Evolutionary conservation across 192 early-diverging fungal genomes (phyloP).

Genomic region (Glomus cerebriforme): DNA sequence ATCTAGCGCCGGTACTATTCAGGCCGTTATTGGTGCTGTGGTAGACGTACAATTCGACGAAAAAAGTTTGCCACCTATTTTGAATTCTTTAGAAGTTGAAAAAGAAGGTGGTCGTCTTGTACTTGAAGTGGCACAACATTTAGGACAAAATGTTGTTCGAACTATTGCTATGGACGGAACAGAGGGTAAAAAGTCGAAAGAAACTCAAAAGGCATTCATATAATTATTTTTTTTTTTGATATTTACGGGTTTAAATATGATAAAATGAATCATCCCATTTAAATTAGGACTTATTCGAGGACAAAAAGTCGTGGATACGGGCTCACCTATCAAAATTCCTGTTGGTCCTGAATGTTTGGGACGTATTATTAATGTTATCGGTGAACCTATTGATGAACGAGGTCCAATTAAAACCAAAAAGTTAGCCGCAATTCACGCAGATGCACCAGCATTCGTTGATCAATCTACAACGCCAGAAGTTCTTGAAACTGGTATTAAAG

Average conservation of each 20-base stretch:
- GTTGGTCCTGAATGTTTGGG: constrained; percentile 94
- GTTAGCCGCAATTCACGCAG: constrained; percentile 83
- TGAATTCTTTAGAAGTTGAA: constrained; percentile 95
- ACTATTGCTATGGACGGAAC: constrained; percentile 99
- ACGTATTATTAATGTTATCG: constrained; percentile 99
- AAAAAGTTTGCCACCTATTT: constrained; percentile 87
- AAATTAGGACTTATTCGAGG: constrained; percentile 83
- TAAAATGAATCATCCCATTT: not conserved
- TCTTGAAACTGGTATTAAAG: constrained; percentile 98
- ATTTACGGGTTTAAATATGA: not conserved
- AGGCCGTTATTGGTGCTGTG: constrained; percentile 96
- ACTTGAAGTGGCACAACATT: constrained; percentile 94
- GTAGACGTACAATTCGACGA: constrained; percentile 96
- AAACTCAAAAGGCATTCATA: not conserved
- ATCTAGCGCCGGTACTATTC: constrained; percentile 74
- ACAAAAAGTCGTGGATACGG: constrained; percentile 92
- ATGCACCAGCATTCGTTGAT: constrained; percentile 93
- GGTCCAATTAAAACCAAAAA: constrained; percentile 94
- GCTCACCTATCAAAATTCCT: constrained; percentile 88
- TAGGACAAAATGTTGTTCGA: constrained; percentile 97
- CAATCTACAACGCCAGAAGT: constrained; percentile 94
- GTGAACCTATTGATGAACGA: constrained; percentile 97
- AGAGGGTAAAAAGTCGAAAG: constrained; percentile 54
- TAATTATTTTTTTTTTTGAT: not conserved
- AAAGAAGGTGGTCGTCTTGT: constrained; percentile 82